These are phyloP conservation scores for Volutella citrinella DNA, from an alignment of 2,329 filamentous ascomycete genomes.

Conservation along the genomic window DNA sequence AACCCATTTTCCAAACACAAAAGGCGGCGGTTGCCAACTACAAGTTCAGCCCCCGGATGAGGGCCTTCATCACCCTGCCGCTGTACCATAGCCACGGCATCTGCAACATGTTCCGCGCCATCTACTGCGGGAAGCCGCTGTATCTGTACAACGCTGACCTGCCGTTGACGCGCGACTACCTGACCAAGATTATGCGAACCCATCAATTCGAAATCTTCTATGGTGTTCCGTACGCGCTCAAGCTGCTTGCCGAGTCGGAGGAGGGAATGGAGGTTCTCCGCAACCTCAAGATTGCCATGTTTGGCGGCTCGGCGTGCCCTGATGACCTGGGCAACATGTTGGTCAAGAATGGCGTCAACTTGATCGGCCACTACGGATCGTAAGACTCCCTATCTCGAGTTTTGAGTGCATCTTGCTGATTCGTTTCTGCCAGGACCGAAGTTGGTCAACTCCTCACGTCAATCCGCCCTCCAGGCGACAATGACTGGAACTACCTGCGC, in stretches of 20 bases:
- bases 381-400: slow-evolving; percentile 61
- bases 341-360: slow-evolving; percentile 47
- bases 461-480: no score
- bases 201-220: slow-evolving; percentile 59
- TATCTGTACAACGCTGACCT: slow-evolving; percentile 60
- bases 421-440: slow-evolving; percentile 58
- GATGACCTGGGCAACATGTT: slow-evolving; percentile 50
- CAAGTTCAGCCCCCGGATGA: slow-evolving; percentile 42
- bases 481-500: slow-evolving; percentile 61
- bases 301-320: slow-evolving; percentile 60
- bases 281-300: slow-evolving; percentile 58
- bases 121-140: slow-evolving; percentile 57
- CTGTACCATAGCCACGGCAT: slow-evolving; percentile 64
- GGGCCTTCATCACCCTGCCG: slow-evolving; percentile 60
- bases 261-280: slow-evolving; percentile 41
- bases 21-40: slow-evolving; percentile 50
- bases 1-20: slow-evolving; percentile 56
- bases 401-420: slow-evolving; percentile 65
- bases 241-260: slow-evolving; percentile 46
- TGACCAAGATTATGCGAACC: slow-evolving; percentile 42
- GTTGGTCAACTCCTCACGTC: no score
- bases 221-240: slow-evolving; percentile 57
- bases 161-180: slow-evolving; percentile 56
- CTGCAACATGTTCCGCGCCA: slow-evolving; percentile 59
- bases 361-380: no score